These are phyloP conservation scores for Stromatinia cepivora DNA, from an alignment of 2,329 filamentous ascomycete species.

Conservation along the genomic window DNA sequence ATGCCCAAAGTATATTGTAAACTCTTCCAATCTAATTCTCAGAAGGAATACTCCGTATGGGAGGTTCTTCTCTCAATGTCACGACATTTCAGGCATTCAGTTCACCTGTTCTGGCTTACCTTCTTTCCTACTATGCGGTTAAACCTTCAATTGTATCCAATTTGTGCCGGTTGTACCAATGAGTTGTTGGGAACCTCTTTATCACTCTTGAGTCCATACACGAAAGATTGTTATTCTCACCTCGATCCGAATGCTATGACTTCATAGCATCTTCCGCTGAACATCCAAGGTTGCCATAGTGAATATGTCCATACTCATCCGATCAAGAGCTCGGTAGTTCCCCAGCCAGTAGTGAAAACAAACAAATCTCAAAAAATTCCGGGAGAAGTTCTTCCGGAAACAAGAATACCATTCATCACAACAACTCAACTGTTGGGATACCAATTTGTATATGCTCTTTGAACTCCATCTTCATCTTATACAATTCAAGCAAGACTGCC, in stretches of 20 bases:
- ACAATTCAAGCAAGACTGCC: background rate
- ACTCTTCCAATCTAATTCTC: background rate
- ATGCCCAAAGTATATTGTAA: background rate
- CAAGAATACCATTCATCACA: background rate
- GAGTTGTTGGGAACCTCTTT: background rate
- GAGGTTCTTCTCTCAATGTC: background rate
- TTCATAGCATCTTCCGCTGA: background rate
- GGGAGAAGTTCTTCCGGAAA: background rate
- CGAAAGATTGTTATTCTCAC: background rate
- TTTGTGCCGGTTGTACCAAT: background rate
- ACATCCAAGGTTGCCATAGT: background rate
- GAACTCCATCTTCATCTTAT: background rate
- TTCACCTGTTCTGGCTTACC: background rate
- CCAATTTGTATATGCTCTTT: background rate
- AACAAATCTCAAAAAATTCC: background rate
- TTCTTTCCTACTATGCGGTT: background rate
- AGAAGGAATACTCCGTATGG: background rate
- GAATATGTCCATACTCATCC: slow-evolving; percentile 1
- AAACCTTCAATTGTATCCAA: background rate
- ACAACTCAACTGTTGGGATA: background rate
- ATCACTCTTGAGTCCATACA: background rate
- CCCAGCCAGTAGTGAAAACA: background rate
- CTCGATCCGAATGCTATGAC: background rate
- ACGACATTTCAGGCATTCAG: background rate
- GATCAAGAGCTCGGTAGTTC: slow-evolving; percentile 11